Base-by-base conservation (phyloP, 163 green algal species). In the Volvox carteri region DNA sequence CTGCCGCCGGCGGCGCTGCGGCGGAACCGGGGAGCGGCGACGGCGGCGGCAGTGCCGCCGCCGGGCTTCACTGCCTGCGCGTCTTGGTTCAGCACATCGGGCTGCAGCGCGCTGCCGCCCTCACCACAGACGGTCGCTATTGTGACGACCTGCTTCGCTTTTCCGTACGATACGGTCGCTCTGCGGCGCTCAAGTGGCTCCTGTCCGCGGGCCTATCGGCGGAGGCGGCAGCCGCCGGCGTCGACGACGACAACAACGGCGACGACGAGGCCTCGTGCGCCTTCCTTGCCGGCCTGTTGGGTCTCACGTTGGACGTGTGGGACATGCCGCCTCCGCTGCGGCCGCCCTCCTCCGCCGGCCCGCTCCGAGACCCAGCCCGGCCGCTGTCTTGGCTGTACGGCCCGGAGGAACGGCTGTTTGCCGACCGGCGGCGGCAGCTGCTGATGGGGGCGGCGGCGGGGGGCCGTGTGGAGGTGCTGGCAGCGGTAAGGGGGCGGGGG, bases 111-210 rank as follows among this genome's bases (percentile, higher is more conserved):
- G 81, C 65, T 19, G 12, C 42, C 35, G n/a, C 28, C 16, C 48
- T 79, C 41, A 56, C 8, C 2, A 72, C 65, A 3, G 7, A 23
- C 3, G 65, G 62, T 0, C 30, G n/a, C 19, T 18, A 65, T 28
- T 11, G 18, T 14, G 81, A 87, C 46, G 81, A 87, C 65, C 65
- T 87, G 65, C 44, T 87, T 28, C 65, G 81, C 3, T 87, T 87
- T 68, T 18, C 65, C 3, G 65, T 87, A 39, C 81, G 81, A 12
- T 9, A 73, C 65, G 81, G 81, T 46, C 30, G 65, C 11, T 54
- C 65, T 1, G 65, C 48, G 2, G 81, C 81, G 19, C 12, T 87
- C 33, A 37, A 39, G 21, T 87, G 65, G 65, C 81, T 87, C 14
- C 62, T 87, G 44, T 56, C 65, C n/a, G 33, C 33, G 7, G 65